A percentile compares a stretch with the other conserved stretches of the same genome.
These are phyloP conservation scores for Fraxinus ornus DNA, from an alignment of 305 asterid species.

Conservation along the genomic window DNA sequence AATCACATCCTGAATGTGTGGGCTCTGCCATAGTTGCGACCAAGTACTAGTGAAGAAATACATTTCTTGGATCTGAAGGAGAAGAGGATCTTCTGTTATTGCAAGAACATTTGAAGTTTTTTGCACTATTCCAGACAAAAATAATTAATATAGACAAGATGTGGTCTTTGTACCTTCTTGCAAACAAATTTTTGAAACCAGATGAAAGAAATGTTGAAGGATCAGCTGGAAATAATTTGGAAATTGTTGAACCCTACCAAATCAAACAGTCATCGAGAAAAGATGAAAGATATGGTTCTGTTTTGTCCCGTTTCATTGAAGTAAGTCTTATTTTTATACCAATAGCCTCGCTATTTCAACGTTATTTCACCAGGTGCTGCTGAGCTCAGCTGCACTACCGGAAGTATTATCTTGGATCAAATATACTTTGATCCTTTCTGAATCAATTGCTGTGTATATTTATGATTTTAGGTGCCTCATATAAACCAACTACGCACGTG, in stretches of 20 bases:
- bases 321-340: slow-evolving; percentile 39
- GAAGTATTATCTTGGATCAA: neutral
- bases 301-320: slow-evolving; percentile 45
- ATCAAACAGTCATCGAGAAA: slow-evolving; percentile 37
- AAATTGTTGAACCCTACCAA: slow-evolving; percentile 42
- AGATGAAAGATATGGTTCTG: slow-evolving; percentile 32
- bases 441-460: slow-evolving; percentile 22
- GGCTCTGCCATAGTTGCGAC: slow-evolving; percentile 1
- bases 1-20: slow-evolving; percentile 14
- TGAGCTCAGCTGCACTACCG: slow-evolving; percentile 6
- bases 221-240: slow-evolving; percentile 35
- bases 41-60: slow-evolving; percentile 9
- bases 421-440: neutral
- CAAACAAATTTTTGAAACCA: slow-evolving; percentile 68
- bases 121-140: slow-evolving; percentile 9
- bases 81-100: slow-evolving; percentile 10
- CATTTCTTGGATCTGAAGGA: slow-evolving; percentile 9
- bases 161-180: slow-evolving; percentile 70
- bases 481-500: slow-evolving; percentile 72
- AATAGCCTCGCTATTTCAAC: slow-evolving; percentile 16
- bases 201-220: slow-evolving; percentile 54
- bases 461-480: slow-evolving; percentile 69
- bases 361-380: slow-evolving; percentile 9
- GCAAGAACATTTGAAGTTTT: slow-evolving; percentile 13
- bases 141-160: slow-evolving; percentile 39